phyloP scores from a whole-genome alignment of 352 stramenopile species.

The Phytophthora gonapodyides region DNA sequence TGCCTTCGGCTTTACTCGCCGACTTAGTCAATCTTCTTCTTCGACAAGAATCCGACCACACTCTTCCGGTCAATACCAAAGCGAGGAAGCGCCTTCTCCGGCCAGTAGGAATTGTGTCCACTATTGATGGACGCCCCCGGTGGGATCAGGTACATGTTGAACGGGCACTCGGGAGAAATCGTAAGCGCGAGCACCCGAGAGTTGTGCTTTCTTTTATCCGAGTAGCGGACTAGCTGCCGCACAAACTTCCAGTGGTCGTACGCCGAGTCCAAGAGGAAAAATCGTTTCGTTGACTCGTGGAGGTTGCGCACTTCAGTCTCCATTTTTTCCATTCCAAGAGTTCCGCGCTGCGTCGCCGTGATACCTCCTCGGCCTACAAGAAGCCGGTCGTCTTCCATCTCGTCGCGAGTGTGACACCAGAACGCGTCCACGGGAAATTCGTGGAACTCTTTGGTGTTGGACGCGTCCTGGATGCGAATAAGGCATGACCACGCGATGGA shows the following conservation, averaged over 20 bases:
- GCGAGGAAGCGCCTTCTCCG: conserved; percentile 47
- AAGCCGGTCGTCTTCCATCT: conserved; percentile 36
- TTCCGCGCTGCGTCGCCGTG: conserved; percentile 44
- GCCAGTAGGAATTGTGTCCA: conserved; percentile 73
- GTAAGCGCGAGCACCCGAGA: conserved; percentile 52
- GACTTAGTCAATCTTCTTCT: conserved; percentile 37
- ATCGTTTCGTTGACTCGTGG: conserved; percentile 50
- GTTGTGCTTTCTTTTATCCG: conserved; percentile 63
- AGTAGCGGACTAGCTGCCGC: conserved; percentile 65
- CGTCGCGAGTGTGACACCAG: conserved; percentile 48
- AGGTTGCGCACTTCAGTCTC: conserved; percentile 46
- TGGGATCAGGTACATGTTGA: conserved; percentile 70
- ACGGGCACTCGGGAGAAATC: conserved; percentile 44
- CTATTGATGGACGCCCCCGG: conserved; percentile 80
- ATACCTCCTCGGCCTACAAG: conserved; percentile 28
- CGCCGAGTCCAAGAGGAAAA: conserved; percentile 64
- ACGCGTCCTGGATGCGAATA: conserved; percentile 58
- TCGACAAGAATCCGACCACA: conserved; percentile 67
- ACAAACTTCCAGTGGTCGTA: conserved; percentile 80
- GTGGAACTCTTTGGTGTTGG: conserved; percentile 38
- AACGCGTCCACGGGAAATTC: conserved; percentile 63
- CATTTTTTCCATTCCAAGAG: conserved; percentile 48
- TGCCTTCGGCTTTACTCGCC: neutral
- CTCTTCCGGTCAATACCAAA: conserved; percentile 55
- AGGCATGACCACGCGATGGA: conserved; percentile 56